Evolutionary conservation across 495 filamentous ascomycete species (phyloP).

Genomic region (Gamarada debralockiae): DNA sequence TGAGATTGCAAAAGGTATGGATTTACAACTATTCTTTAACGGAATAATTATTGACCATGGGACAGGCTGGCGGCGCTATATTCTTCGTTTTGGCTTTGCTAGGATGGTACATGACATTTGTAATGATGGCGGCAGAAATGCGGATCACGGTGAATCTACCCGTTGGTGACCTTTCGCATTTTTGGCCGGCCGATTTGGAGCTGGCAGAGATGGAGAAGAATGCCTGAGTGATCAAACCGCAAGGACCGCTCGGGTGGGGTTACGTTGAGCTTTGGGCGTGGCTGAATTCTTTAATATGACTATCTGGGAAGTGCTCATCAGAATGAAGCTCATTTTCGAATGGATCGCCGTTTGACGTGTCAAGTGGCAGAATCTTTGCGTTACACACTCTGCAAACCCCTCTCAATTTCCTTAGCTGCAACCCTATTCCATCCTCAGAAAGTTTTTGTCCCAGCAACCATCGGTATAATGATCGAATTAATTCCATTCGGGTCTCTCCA

Average conservation of each 20-base stretch:
- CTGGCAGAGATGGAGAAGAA: conserved; percentile 32
- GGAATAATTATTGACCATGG: conserved; percentile 1
- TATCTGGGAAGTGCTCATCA: too few relatives aligned
- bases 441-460: too few relatives aligned
- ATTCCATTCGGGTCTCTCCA: conserved; percentile 29
- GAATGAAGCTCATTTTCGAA: too few relatives aligned
- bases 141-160: conserved; percentile 48
- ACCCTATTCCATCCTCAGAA: too few relatives aligned
- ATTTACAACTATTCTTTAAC: neutral
- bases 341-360: too few relatives aligned
- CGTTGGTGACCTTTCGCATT: conserved; percentile 49
- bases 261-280: too few relatives aligned
- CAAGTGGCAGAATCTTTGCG: too few relatives aligned
- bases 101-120: conserved; percentile 53
- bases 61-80: conserved; percentile 41
- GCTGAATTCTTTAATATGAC: too few relatives aligned
- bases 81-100: conserved; percentile 46
- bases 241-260: too few relatives aligned
- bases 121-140: conserved; percentile 54
- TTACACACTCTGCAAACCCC: too few relatives aligned
- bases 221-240: conserved; percentile 18
- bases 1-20: conserved; percentile 41
- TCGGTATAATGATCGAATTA: conserved; percentile 2
- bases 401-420: too few relatives aligned
- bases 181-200: conserved; percentile 47